A percentile compares a stretch with the other conserved stretches of the same genome.
Conservation (phyloP, 257 asterid species). For the Euphrasia confusa region DNA sequence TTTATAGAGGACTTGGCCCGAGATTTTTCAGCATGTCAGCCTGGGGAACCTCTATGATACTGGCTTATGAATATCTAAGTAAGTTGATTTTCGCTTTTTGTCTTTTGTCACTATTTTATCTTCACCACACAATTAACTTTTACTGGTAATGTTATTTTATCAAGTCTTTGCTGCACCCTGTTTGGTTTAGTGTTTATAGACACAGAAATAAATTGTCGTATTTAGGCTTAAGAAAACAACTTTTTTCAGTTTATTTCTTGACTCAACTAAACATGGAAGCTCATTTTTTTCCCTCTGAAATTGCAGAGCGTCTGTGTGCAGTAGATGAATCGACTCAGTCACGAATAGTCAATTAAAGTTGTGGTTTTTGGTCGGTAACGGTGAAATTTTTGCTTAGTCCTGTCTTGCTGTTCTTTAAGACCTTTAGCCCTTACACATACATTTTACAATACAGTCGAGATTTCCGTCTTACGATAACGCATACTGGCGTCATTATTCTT, state of each 20-base stretch:
- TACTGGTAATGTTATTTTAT: neutral
- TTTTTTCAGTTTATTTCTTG: neutral
- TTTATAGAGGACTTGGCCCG: constrained; percentile 78
- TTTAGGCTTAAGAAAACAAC: neutral
- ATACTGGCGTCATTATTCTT: constrained; percentile 16
- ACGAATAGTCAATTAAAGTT: constrained; percentile 2
- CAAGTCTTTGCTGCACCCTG: constrained; percentile 4
- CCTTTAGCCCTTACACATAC: constrained; percentile 5
- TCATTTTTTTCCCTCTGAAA: constrained; percentile 9
- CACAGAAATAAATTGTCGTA: neutral
- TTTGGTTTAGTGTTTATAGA: neutral
- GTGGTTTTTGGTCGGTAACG: constrained; percentile 10
- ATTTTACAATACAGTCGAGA: constrained; percentile 15
- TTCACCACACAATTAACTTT: neutral
- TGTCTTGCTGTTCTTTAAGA: no score
- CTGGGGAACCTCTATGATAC: constrained; percentile 86
- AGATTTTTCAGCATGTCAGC: constrained; percentile 82
- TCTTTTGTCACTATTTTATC: constrained; percentile 1
- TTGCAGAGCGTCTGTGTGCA: constrained; percentile 69
- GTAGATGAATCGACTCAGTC: constrained; percentile 30
- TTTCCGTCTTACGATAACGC: no score
- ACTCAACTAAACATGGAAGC: constrained; percentile 21
- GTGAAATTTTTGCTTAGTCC: constrained; percentile 15
- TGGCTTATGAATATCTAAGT: constrained; percentile 80
- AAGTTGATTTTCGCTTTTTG: constrained; percentile 17